Percentiles rank a stretch among this genome's conserved stretches.
phyloP scores from a whole-genome alignment of 805 yeast genomes.

The Starmera pachycereana region DNA sequence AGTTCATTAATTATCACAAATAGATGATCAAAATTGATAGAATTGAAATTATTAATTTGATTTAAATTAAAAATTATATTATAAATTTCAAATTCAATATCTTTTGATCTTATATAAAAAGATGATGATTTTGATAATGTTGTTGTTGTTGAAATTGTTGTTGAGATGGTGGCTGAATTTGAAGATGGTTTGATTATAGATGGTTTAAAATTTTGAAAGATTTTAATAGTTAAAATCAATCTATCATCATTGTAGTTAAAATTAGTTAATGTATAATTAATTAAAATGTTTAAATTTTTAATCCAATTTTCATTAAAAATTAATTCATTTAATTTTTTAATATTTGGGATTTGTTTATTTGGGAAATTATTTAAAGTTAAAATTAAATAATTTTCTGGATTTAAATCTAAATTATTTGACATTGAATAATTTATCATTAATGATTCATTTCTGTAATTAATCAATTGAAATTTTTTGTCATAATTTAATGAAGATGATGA shows the following conservation, averaged over 20 bases:
- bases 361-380: slow-evolving; percentile 25
- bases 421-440: slow-evolving; percentile 39
- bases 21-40: slow-evolving; percentile 23
- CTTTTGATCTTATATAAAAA: slow-evolving; percentile 12
- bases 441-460: slow-evolving; percentile 63
- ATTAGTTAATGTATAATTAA: slow-evolving; percentile 31
- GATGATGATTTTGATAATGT: slow-evolving; percentile 8
- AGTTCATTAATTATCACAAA: slow-evolving; percentile 35
- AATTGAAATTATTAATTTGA: slow-evolving; percentile 22
- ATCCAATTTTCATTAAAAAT: slow-evolving; percentile 22
- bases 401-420: slow-evolving; percentile 10
- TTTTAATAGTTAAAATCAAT: slow-evolving; percentile 7
- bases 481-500: slow-evolving; percentile 14
- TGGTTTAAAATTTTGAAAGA: slow-evolving; percentile 3
- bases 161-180: too few relatives aligned
- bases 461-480: slow-evolving; percentile 43
- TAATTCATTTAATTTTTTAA: slow-evolving; percentile 22
- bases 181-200: too few relatives aligned
- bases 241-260: slow-evolving; percentile 10
- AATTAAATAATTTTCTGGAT: slow-evolving; percentile 18
- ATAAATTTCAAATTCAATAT: slow-evolving; percentile 26
- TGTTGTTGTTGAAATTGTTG: neutral
- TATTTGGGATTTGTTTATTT: slow-evolving; percentile 19
- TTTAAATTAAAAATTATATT: slow-evolving; percentile 27
- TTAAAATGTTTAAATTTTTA: slow-evolving; percentile 22